Base-by-base conservation (phyloP, 345 rosid genomes). In the Populus euphratica region DNA sequence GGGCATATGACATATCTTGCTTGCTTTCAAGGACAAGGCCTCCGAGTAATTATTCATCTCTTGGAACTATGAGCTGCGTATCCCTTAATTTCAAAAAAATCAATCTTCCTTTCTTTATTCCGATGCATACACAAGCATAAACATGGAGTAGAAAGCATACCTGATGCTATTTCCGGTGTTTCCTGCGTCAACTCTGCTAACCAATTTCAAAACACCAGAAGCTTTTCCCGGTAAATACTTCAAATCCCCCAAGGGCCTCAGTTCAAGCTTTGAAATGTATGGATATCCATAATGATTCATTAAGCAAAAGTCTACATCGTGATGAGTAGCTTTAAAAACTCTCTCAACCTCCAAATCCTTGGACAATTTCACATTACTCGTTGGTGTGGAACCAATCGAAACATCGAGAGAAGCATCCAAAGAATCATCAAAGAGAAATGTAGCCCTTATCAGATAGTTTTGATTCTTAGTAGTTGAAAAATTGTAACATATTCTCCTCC, bases 401-500 rank as follows among this genome's bases (percentile, higher is more conserved):
- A 86, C 87, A 39, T 62, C 21, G 10, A 89, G 85, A 27, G 61
- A 64, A 43, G 81, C 47, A 13, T 36, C 76, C 11, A 77, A 64
- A 41, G 68, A 18, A 66, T 84, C 82, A 4, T 76, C 79, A 1
- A 47, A 69, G 44, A 81, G 80, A 70, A 89, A 91, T 29, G 81
- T 73, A 33, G 80, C 87, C 83, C 90, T 79, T 56, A 91, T 68
- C 21, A 91, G 85, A 77, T 91, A 88, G 36, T 85, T 86, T 7
- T 64, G 81, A 75, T 69, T 81, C 77, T 61, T 70, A 17, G 41
- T 36, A 11, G 90, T 86, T 2, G 76, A 20, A 69, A 91, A 82
- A 69, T 54, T 81, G 56, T 89, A 91, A 73, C 94, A 91, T 77
- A 47, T 47, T 47, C 78, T 87, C 81, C 88, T 88, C 66, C 88